These are phyloP conservation scores for Chloris gayana DNA, from an alignment of 176 grass and related monocot genomes.

Conservation along the genomic window DNA sequence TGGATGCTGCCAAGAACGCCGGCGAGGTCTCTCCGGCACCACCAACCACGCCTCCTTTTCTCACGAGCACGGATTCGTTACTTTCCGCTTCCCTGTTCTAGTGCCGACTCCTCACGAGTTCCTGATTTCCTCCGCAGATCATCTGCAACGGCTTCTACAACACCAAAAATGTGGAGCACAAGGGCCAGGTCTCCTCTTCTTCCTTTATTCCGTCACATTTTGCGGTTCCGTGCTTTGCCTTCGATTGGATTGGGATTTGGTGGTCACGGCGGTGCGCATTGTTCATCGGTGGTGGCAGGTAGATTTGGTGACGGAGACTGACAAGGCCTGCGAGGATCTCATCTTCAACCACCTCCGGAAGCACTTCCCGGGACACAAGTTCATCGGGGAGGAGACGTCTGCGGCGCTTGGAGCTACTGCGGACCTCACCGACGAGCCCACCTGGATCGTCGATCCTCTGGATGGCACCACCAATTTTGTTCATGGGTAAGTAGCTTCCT, in stretches of 20 bases:
- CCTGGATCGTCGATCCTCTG: conserved; percentile 95
- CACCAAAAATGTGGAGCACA: conserved; percentile 97
- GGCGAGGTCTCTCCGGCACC: conserved; percentile 56
- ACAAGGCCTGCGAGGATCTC: conserved; percentile 95
- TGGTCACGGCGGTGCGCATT: conserved; percentile 17
- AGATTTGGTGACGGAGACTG: conserved; percentile 99
- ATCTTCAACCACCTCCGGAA: conserved; percentile 86
- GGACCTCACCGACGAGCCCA: conserved; percentile 82
- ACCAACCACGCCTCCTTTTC: background rate
- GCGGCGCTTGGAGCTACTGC: conserved; percentile 67
- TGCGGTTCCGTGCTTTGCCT: background rate
- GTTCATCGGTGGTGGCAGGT: conserved; percentile 57
- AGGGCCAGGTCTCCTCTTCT: conserved; percentile 68
- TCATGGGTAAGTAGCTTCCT: conserved; percentile 64
- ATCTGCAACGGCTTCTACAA: conserved; percentile 83
- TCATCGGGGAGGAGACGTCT: conserved; percentile 96
- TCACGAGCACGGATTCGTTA: background rate
- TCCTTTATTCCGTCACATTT: background rate
- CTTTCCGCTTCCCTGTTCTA: background rate
- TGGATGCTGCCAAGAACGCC: conserved; percentile 74
- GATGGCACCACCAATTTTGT: conserved; percentile 99
- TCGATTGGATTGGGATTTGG: conserved; percentile 21
- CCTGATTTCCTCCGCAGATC: conserved; percentile 48
- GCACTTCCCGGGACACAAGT: conserved; percentile 86
- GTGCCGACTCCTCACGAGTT: conserved; percentile 20